Base-by-base conservation (phyloP, 106 monocot species). In the Posidonia australis region DNA sequence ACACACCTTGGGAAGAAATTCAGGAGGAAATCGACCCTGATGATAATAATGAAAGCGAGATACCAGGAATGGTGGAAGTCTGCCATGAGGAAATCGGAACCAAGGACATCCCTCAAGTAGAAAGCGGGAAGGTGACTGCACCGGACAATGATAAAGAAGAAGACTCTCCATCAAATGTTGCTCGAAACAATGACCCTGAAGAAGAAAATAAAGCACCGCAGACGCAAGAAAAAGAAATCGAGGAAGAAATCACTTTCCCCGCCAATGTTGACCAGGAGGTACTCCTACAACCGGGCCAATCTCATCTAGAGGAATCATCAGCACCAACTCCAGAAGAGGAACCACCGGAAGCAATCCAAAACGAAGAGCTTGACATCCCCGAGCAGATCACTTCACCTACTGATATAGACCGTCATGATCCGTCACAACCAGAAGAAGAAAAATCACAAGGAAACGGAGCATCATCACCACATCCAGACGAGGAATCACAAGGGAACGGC, bases 91-190 rank as follows among this genome's bases (percentile, higher is more conserved):
- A n/a, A n/a, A n/a, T n/a, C 36, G 36, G 7, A 36, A 7, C 36
- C 36, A 36, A 36, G 36, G 5, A 36, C 36, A 36, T 36, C 36
- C 36, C 36, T 36, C 36, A 36, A 36, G 36, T 36, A 36, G 36
- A 7, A 36, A 36, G 2, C 7, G 36, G 7, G 36, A 7, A 36
- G 36, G 2, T 36, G 36, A 36, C 5, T 36, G 36, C 61, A 41
- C 61, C 41, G n/a, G 21, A 43, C 61, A 61, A 41, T 18, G 19
- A 61, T 43, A 61, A 20, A 11, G 61, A 61, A 61, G 16, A 57
- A 27, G 25, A 27, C 1, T 0, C 10, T 27, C 1, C 2, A 57
- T 5, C 10, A 11, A 25, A 28, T 1, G 16, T 16, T 11, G 13
- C 23, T 25, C 13, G 26, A 27, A 57, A 5, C 26, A 52, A 52